phyloP scores from a whole-genome alignment of 345 rosid genomes.

The Viola odorata region DNA sequence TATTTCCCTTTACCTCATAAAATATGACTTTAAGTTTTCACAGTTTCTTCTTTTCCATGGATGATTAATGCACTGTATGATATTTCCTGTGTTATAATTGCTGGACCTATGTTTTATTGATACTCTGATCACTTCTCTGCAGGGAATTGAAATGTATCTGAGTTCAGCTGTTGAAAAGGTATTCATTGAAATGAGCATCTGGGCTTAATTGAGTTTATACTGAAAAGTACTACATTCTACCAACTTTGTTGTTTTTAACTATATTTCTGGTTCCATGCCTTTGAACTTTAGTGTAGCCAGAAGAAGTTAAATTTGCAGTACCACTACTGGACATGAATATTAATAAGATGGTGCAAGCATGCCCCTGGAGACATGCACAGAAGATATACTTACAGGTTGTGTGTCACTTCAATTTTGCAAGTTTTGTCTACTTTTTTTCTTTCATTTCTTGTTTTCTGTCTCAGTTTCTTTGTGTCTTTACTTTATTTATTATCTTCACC shows the following conservation, averaged over 20 bases:
- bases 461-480: conserved; percentile 4
- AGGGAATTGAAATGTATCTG: conserved; percentile 93
- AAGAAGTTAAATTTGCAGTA: conserved; percentile 89
- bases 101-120: background rate
- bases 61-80: no score
- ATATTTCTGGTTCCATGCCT: conserved; percentile 41
- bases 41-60: no score
- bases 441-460: background rate
- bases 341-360: conserved; percentile 71
- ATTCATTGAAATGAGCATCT: conserved; percentile 23
- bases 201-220: background rate
- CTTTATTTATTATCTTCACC: background rate
- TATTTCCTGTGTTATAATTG: background rate
- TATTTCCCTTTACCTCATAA: no score
- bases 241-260: conserved; percentile 10
- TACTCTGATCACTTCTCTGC: conserved; percentile 16
- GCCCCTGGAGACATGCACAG: conserved; percentile 88
- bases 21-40: no score
- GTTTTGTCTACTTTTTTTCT: background rate
- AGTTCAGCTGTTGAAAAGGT: conserved; percentile 85
- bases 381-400: conserved; percentile 86
- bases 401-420: conserved; percentile 13
- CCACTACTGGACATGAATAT: conserved; percentile 77
- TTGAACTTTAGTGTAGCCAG: conserved; percentile 73
- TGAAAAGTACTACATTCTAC: background rate